These are phyloP conservation scores for Dactylellina drechsleri DNA, from an alignment of 2,329 filamentous ascomycete genomes.

Conservation along the genomic window DNA sequence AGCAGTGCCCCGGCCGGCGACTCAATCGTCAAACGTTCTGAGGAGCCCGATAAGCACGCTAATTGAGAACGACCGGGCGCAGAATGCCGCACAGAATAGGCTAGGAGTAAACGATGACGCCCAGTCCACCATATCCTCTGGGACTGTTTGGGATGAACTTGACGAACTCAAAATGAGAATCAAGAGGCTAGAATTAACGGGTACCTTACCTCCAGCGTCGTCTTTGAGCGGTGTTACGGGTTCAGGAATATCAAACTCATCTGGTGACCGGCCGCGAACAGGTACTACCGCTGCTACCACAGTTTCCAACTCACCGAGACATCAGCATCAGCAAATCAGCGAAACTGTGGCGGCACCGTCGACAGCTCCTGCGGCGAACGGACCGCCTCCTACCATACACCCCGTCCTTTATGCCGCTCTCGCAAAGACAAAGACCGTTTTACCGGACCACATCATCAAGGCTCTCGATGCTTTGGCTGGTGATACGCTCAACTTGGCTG, in stretches of 20 bases:
- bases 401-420: constrained; percentile 84
- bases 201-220: constrained; percentile 82
- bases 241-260: constrained; percentile 72
- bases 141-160: constrained; percentile 94
- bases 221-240: constrained; percentile 77
- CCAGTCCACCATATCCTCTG: constrained; percentile 85
- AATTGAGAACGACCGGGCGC: constrained; percentile 54
- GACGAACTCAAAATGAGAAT: constrained; percentile 96
- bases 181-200: constrained; percentile 85
- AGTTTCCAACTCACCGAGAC: constrained; percentile 87
- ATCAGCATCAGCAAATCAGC: constrained; percentile 63
- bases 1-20: constrained; percentile 43
- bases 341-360: constrained; percentile 56
- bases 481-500: constrained; percentile 81
- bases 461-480: constrained; percentile 81
- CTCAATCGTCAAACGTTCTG: constrained; percentile 37
- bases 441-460: constrained; percentile 77
- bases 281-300: constrained; percentile 92
- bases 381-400: constrained; percentile 70
- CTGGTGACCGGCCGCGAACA: constrained; percentile 84
- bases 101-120: constrained; percentile 69
- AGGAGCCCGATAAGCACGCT: constrained; percentile 44
- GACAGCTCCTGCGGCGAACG: constrained; percentile 64
- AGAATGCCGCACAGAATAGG: constrained; percentile 49
- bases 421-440: constrained; percentile 76